Evolutionary conservation across 345 rosid genomes (phyloP).

Genomic region (Sapria himalayana): DNA sequence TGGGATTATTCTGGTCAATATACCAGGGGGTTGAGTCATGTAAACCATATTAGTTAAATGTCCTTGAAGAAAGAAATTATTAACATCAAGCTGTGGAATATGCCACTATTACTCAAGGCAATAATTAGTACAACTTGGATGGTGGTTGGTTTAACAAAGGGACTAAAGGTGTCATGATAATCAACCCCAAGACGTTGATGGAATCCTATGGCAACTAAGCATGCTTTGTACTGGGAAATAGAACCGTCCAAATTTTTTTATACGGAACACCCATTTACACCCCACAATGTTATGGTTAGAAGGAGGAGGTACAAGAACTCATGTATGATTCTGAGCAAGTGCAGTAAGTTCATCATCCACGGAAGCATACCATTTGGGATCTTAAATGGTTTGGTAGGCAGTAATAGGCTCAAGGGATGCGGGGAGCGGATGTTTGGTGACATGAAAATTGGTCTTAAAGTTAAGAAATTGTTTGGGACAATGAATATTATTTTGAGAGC

Average conservation of each 20-base stretch:
- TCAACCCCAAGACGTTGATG: not conserved
- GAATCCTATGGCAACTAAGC: not conserved
- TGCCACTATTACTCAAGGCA: not conserved
- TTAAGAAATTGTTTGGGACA: not conserved
- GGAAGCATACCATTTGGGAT: not conserved
- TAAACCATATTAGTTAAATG: not conserved
- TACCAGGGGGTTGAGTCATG: not conserved
- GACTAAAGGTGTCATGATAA: not conserved
- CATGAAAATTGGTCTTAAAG: too few relatives aligned
- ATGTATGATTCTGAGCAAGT: not conserved
- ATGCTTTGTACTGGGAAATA: not conserved
- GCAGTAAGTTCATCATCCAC: not conserved
- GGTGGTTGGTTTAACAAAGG: not conserved
- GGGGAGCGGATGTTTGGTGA: not conserved
- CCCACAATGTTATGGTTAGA: not conserved
- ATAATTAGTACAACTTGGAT: not conserved
- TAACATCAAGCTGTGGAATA: not conserved
- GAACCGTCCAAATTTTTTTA: not conserved
- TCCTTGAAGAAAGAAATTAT: constrained; percentile 2
- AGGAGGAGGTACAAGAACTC: not conserved
- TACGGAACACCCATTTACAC: constrained; percentile 3
- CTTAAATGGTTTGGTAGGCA: not conserved
- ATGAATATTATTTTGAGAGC: not conserved
- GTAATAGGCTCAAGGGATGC: not conserved
- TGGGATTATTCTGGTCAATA: not conserved